Conservation (phyloP, 345 rosid species). For the Rhizophora mangle region DNA sequence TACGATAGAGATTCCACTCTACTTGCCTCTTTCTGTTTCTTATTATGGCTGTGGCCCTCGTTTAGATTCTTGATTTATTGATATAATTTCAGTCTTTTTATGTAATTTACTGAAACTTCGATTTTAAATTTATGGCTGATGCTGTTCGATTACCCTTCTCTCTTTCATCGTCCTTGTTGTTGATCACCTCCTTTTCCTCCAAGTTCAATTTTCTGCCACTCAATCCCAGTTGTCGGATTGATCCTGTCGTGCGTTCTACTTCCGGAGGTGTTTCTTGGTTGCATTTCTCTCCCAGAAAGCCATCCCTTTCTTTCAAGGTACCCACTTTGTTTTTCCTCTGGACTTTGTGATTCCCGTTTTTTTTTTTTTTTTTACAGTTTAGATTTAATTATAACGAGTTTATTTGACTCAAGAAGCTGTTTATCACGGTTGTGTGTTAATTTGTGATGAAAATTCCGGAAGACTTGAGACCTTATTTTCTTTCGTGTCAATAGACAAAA, state of each 20-base stretch:
- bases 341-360: background rate
- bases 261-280: slow-evolving; percentile 26
- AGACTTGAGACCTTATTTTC: too few species aligned
- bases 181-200: slow-evolving; percentile 35
- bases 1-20: background rate
- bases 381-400: background rate
- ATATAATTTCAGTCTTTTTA: background rate
- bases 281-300: slow-evolving; percentile 32
- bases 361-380: background rate
- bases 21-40: background rate
- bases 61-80: background rate
- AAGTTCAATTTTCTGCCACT: slow-evolving; percentile 30
- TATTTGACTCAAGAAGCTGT: too few species aligned
- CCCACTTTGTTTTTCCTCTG: background rate
- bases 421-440: too few species aligned
- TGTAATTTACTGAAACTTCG: background rate
- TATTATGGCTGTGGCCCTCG: background rate
- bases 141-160: slow-evolving; percentile 46
- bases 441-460: too few species aligned
- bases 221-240: slow-evolving; percentile 18
- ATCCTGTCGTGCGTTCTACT: slow-evolving; percentile 31
- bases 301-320: slow-evolving; percentile 49
- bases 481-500: too few species aligned
- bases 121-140: slow-evolving; percentile 54
- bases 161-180: slow-evolving; percentile 11